Base-by-base conservation (phyloP, 495 filamentous ascomycete genomes). In the Aeminium ludgeri region DNA sequence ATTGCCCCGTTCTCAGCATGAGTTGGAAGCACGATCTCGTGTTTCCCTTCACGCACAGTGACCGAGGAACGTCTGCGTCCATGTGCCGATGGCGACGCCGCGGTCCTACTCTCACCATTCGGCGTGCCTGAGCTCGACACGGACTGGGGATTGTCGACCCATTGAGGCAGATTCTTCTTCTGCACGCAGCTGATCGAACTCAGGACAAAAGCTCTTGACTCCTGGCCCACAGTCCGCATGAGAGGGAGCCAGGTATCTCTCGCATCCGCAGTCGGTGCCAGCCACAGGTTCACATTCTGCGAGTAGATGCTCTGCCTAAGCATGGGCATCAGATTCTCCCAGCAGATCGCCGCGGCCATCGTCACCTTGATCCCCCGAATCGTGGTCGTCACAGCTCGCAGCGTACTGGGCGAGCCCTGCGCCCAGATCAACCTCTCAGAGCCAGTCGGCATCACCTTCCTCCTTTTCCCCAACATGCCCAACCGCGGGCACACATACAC, bases 261-360 rank as follows among this genome's bases (percentile, higher is more conserved):
- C 16, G 65, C 72, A 58, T 96, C 87, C 7, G 87, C 87, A 1
- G 86, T 95, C 0, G 87, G 87, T 0, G 87, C 86, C 12, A 95
- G 74, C 52, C 91, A 96, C 16, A 96, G 64, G 54, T 87, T 92
- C 42, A 94, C 79, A 54, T 93, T 91, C 59, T 95, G 87, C 1
- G 73, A 68, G 52, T 96, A 96, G 13, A 96, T 66, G 16, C 75
- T 72, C 38, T 82, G 68, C 7, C 80, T 65, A 1, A 96, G 68
- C 15, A 95, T 62, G 0, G 87, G 87, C 87, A 96, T 96, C 55
- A 83, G 92, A 49, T 84, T 95, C 59, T 96, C 87, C 87, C 87
- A 96, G 64, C 87, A 96, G 31, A 96, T 91, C 1, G 86, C 87
- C 0, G 82, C 74, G 0, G 75, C 87, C 6, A 94, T 61, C 12